Evolutionary conservation across 768 basidiomycete species (phyloP).

Genomic region (Nidularia sp.): DNA sequence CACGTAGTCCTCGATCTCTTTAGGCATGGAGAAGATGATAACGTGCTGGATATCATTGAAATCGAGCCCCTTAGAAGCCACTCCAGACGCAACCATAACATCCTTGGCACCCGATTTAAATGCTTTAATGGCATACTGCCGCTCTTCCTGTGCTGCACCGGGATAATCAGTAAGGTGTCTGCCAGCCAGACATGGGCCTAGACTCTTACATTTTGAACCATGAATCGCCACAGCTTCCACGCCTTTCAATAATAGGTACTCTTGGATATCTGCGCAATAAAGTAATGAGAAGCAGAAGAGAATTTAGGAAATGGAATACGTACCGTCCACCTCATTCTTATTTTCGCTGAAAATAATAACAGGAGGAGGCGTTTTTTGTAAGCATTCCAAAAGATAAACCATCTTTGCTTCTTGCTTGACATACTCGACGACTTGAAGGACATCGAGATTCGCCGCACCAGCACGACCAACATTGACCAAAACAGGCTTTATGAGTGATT

Average conservation of each 20-base stretch:
- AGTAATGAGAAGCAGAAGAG: slow-evolving; percentile 1
- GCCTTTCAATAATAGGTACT: slow-evolving; percentile 93
- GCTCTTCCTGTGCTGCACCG: slow-evolving; percentile 87
- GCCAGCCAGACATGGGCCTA: neutral
- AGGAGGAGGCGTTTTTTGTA: slow-evolving; percentile 97
- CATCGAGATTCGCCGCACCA: slow-evolving; percentile 95
- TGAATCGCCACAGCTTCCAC: slow-evolving; percentile 99
- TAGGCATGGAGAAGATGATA: slow-evolving; percentile 99
- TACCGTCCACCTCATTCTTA: slow-evolving; percentile 99
- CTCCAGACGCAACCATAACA: slow-evolving; percentile 98
- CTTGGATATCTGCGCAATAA: slow-evolving; percentile 81
- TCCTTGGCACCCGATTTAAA: slow-evolving; percentile 98
- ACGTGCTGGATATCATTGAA: slow-evolving; percentile 99
- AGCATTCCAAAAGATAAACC: slow-evolving; percentile 96
- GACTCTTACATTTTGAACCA: slow-evolving; percentile 83
- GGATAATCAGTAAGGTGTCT: neutral
- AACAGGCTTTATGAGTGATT: slow-evolving; percentile 91
- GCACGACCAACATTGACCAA: slow-evolving; percentile 97
- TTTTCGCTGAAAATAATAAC: slow-evolving; percentile 98
- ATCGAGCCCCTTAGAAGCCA: slow-evolving; percentile 97
- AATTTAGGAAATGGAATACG: slow-evolving; percentile 12
- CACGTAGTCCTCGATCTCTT: slow-evolving; percentile 99
- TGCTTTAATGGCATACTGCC: slow-evolving; percentile 97
- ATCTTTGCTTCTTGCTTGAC: slow-evolving; percentile 99
- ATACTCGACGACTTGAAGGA: slow-evolving; percentile 95